Percentiles rank a stretch among this genome's conserved stretches.
phyloP scores from a whole-genome alignment of 2,329 filamentous ascomycete species.

The Neoascochyta sp. region DNA sequence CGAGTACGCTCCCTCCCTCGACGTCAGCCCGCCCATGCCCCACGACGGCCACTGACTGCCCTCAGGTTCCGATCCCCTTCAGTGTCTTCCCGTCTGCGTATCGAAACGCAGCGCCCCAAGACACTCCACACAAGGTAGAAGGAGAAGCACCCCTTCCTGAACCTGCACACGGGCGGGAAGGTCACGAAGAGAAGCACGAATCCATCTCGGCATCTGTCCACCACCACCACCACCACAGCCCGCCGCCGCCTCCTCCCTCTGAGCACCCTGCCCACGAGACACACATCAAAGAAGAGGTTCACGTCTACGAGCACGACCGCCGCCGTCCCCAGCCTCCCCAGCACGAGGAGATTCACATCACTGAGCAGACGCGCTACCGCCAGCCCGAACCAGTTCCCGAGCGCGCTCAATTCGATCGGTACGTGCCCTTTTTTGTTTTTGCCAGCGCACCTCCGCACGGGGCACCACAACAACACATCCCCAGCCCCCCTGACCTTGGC shows the following conservation, averaged over 20 bases:
- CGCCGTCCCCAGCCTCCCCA: conserved; percentile 60
- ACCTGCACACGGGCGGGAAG: conserved; percentile 90
- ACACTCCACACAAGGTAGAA: conserved; percentile 78
- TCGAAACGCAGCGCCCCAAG: conserved; percentile 57
- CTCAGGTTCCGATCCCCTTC: conserved; percentile 77
- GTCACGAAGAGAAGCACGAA: conserved; percentile 74
- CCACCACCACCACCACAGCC: conserved; percentile 6
- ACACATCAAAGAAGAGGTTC: conserved; percentile 79
- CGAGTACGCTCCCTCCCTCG: conserved; percentile 59
- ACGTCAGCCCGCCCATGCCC: background rate
- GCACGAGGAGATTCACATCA: conserved; percentile 34
- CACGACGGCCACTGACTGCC: conserved; percentile 12
- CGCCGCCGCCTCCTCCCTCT: conserved; percentile 1
- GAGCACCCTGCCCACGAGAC: conserved; percentile 47
- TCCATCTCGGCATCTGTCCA: conserved; percentile 49
- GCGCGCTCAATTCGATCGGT: conserved; percentile 24
- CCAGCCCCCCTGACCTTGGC: conserved; percentile 37
- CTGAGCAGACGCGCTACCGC: conserved; percentile 31
- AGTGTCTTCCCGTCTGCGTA: conserved; percentile 99
- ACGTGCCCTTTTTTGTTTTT: conserved; percentile 17
- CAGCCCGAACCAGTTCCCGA: conserved; percentile 19
- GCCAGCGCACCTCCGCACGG: conserved; percentile 27
- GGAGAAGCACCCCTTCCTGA: conserved; percentile 76
- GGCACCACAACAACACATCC: conserved; percentile 24
- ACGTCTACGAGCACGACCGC: conserved; percentile 74